These are phyloP conservation scores for Cystofilobasidium ferigula DNA, from an alignment of 768 basidiomycete genomes.

Conservation along the genomic window DNA sequence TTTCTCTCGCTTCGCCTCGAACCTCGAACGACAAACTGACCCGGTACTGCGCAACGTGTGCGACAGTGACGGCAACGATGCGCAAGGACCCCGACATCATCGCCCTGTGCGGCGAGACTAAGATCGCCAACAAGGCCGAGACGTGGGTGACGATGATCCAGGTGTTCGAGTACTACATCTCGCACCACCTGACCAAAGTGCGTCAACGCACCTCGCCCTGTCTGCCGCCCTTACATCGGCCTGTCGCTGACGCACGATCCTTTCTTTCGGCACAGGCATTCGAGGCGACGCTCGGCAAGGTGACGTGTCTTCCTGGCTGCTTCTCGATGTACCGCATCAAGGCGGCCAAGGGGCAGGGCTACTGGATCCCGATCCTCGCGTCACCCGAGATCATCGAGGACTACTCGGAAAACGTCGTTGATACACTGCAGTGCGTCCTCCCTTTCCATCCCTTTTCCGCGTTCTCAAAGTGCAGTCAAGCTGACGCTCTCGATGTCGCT, in stretches of 20 bases:
- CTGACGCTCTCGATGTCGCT: background rate
- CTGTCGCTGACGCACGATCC: no score
- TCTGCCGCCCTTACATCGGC: no score
- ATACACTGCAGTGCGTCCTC: conserved; percentile 59
- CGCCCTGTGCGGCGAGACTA: conserved; percentile 98
- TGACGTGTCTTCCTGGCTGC: conserved; percentile 97
- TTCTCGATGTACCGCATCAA: conserved; percentile 99
- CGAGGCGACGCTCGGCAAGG: conserved; percentile 98
- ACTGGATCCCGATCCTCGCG: conserved; percentile 96
- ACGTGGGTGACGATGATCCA: conserved; percentile 99
- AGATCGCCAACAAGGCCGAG: conserved; percentile 98
- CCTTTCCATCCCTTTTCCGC: background rate
- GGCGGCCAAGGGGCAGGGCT: conserved; percentile 93
- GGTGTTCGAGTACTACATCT: conserved; percentile 99
- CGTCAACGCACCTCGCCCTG: no score
- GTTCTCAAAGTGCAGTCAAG: no score
- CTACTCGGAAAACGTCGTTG: conserved; percentile 98
- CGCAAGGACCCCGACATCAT: conserved; percentile 94
- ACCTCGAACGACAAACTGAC: background rate
- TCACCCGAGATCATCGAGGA: conserved; percentile 98
- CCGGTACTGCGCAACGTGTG: background rate
- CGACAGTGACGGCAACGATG: conserved; percentile 74
- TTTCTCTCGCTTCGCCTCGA: background rate
- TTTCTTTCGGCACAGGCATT: no score
- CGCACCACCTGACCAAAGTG: conserved; percentile 98